A percentile compares a stretch with the other conserved stretches of the same genome.
Conservation (phyloP, 805 yeast species). For the Starmera caribaea region DNA sequence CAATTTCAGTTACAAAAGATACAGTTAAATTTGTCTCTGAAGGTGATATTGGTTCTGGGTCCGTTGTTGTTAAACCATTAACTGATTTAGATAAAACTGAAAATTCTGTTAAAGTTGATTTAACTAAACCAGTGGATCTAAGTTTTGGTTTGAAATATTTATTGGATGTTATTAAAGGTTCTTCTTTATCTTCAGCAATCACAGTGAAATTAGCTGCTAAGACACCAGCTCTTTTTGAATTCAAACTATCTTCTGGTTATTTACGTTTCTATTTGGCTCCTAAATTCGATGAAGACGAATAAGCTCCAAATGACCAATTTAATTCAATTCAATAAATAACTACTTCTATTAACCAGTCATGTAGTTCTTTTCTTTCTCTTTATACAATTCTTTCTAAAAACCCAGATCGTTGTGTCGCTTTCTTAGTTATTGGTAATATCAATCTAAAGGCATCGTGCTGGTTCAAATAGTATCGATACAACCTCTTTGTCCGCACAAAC, state of each 20-base stretch:
- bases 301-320: no score
- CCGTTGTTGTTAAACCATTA: slow-evolving; percentile 75
- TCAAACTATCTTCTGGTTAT: slow-evolving; percentile 83
- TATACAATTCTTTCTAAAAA: slow-evolving; percentile 25
- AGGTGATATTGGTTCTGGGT: slow-evolving; percentile 88
- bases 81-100: slow-evolving; percentile 77
- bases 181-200: slow-evolving; percentile 65
- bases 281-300: slow-evolving; percentile 88
- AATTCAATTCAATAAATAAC: background rate
- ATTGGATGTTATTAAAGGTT: slow-evolving; percentile 85
- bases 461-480: slow-evolving; percentile 81
- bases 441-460: slow-evolving; percentile 90
- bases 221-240: slow-evolving; percentile 91
- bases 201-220: slow-evolving; percentile 82
- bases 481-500: slow-evolving; percentile 61
- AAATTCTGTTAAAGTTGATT: slow-evolving; percentile 61
- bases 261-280: slow-evolving; percentile 96
- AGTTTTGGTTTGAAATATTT: slow-evolving; percentile 90
- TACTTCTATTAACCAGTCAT: no score
- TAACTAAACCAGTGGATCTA: slow-evolving; percentile 79
- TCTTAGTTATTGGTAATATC: slow-evolving; percentile 68
- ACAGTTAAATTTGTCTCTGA: slow-evolving; percentile 82
- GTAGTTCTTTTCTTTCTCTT: background rate
- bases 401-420: slow-evolving; percentile 43
- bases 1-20: slow-evolving; percentile 82